phyloP scores from a whole-genome alignment of 2,329 filamentous ascomycete genomes.

The Aspergillus sp. region DNA sequence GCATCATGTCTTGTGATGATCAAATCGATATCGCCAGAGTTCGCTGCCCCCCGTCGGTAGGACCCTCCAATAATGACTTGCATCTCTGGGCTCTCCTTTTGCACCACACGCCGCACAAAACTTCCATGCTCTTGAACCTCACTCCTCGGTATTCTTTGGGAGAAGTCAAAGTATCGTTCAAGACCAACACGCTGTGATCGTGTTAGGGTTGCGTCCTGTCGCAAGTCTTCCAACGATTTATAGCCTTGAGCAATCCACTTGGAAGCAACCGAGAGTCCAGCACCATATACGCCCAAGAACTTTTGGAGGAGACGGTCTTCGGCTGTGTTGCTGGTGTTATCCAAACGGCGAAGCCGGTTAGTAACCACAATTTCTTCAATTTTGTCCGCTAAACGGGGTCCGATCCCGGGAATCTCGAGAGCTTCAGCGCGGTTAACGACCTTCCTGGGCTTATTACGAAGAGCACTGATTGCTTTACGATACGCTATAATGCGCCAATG shows the following conservation, averaged over 20 bases:
- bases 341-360: conserved; percentile 67
- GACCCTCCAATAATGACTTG: conserved; percentile 78
- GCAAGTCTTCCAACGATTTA: conserved; percentile 71
- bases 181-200: conserved; percentile 73
- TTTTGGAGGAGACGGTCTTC: conserved; percentile 63
- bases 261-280: conserved; percentile 67
- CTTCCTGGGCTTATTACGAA: conserved; percentile 64
- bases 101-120: conserved; percentile 62
- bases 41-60: conserved; percentile 74
- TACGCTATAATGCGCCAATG: conserved; percentile 76
- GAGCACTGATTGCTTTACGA: conserved; percentile 70
- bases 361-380: conserved; percentile 87
- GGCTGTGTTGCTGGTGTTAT: conserved; percentile 67
- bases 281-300: conserved; percentile 79
- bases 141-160: conserved; percentile 70
- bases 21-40: conserved; percentile 80
- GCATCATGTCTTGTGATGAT: conserved; percentile 72
- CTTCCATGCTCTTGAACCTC: conserved; percentile 72
- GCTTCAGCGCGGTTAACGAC: conserved; percentile 72
- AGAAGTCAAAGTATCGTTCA: conserved; percentile 77
- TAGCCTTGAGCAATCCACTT: conserved; percentile 76
- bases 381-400: conserved; percentile 72
- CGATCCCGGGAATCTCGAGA: conserved; percentile 65
- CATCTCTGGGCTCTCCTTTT: conserved; percentile 61
- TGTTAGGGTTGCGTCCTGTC: conserved; percentile 61